Evolutionary conservation across 2,329 filamentous ascomycete species (phyloP).

Genomic region (Didymella lethalis): DNA sequence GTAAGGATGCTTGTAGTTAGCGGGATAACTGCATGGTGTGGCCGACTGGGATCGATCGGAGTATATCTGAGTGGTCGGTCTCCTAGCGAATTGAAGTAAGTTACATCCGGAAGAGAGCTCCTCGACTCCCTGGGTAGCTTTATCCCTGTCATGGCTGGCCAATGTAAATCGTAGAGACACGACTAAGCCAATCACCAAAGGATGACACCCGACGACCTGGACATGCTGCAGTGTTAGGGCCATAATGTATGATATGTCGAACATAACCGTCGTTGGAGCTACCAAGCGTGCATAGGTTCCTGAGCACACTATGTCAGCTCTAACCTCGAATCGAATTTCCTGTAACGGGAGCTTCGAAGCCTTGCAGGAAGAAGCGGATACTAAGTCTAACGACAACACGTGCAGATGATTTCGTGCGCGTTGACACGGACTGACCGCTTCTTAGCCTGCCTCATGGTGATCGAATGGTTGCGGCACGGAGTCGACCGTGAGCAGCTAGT

Average conservation of each 20-base stretch:
- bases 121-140: background rate
- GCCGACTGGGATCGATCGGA: conserved; percentile 16
- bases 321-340: background rate
- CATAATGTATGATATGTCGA: conserved; percentile 3
- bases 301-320: conserved; percentile 1
- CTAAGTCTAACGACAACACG: background rate
- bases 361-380: conserved; percentile 1
- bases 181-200: conserved; percentile 7
- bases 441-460: conserved; percentile 4
- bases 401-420: conserved; percentile 6
- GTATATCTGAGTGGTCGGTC: conserved; percentile 10
- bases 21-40: conserved; percentile 6
- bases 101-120: background rate
- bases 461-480: conserved; percentile 15
- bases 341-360: conserved; percentile 4
- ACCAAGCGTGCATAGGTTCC: conserved; percentile 11
- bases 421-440: conserved; percentile 14
- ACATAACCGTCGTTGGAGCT: conserved; percentile 4
- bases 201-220: conserved; percentile 4
- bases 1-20: conserved; percentile 17
- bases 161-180: conserved; percentile 2
- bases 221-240: background rate
- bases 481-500: conserved; percentile 20
- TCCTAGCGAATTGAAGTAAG: background rate
- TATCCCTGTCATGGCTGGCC: conserved; percentile 3